Evolutionary conservation across 441 rosid species (phyloP).

Genomic region (Euphorbia celastroides): DNA sequence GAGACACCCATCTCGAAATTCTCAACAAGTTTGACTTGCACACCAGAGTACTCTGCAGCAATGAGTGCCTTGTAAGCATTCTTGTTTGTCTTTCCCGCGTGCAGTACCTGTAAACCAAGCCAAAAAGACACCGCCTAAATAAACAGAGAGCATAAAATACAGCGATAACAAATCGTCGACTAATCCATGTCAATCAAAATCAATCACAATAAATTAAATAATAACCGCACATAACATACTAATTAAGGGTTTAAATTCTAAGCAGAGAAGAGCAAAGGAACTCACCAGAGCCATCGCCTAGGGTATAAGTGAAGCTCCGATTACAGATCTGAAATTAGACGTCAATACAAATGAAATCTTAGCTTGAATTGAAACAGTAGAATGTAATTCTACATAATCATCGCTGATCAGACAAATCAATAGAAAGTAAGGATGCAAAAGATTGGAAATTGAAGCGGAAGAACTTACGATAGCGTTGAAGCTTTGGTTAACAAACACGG

Average conservation of each 20-base stretch:
- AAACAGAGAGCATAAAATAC: background rate
- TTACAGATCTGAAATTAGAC: conserved; percentile 38
- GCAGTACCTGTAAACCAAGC: conserved; percentile 41
- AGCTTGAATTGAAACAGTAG: background rate
- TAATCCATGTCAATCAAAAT: background rate
- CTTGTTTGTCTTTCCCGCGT: conserved; percentile 53
- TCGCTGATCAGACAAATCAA: background rate
- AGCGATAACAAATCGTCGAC: background rate
- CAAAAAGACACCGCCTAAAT: background rate
- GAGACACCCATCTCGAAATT: conserved; percentile 77
- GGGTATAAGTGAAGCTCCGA: conserved; percentile 24
- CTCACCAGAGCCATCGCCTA: conserved; percentile 67
- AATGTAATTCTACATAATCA: background rate
- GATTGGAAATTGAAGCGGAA: background rate
- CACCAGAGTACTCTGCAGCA: conserved; percentile 75
- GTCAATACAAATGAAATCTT: background rate
- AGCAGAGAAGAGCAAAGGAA: background rate
- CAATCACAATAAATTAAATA: background rate
- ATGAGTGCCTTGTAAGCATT: conserved; percentile 62
- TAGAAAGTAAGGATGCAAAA: background rate
- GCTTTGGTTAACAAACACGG: conserved; percentile 14
- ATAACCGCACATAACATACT: background rate
- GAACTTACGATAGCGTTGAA: background rate
- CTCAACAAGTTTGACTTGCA: conserved; percentile 44
- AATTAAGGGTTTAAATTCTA: background rate